Base-by-base conservation (phyloP, 2,329 filamentous ascomycete genomes). In the Thelonectria discophora region DNA sequence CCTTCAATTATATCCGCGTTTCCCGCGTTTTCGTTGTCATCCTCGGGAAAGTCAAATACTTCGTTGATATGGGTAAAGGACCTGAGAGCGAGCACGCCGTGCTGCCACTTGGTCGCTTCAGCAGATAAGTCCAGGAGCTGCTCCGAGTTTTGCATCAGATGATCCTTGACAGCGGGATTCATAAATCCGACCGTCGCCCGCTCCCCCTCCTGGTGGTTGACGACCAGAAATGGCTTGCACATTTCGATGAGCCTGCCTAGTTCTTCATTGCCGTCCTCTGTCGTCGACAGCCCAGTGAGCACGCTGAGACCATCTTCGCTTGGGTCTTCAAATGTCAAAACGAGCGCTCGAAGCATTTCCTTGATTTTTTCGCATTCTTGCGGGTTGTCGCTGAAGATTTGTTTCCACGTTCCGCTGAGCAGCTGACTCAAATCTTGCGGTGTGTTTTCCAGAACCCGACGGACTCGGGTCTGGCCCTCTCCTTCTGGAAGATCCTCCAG, bases 311-410 rank as follows among this genome's bases (percentile, higher is more conserved):
- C 79, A 2, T 64, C 66, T 20, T 77, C 74, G 0, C 73, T 79
- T 5, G 79, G 79, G 18, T 80, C 77, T 52, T 79, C 77, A 17
- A 77, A 78, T 0, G 77, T 79, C 7, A 80, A 72, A 2, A 79
- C 76, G 3, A 80, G 68, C 0, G 77, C 73, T n/a, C 79, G 73
- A 4, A 80, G 61, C 69, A 80, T 75, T 61, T 80, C 79, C 60
- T 78, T 79, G 37, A 80, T 77, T 45, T 77, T 76, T n/a, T 77
- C 77, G 1, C 70, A 64, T 5, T 76, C 67, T 1, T 65, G 60
- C 12, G 72, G 69, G 21, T 75, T 77, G 0, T 71, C 64, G 13
- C 65, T 66, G 49, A 80, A 79, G 0, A 79, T 71, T 30, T 76
- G 73, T 2, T 65, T 60, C 79, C 79, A 80, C 1, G 78, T 74